Percentiles rank a stretch among this genome's conserved stretches.
phyloP scores from a whole-genome alignment of 2,329 filamentous ascomycete species.

The Xylaria digitata region DNA sequence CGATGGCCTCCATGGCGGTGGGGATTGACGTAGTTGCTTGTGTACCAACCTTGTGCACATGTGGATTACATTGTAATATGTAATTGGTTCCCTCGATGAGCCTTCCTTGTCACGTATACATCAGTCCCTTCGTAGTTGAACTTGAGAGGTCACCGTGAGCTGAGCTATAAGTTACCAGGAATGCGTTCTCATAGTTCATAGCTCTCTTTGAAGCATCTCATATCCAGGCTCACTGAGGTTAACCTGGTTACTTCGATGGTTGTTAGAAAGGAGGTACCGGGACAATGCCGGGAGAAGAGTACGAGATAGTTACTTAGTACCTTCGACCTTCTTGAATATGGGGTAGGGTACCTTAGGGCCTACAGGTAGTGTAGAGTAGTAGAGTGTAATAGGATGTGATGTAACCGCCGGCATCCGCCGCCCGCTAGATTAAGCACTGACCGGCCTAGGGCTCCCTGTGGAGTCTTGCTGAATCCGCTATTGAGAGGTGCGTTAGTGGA shows the following conservation, averaged over 20 bases:
- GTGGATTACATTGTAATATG: conserved; percentile 22
- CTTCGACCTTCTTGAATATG: no score
- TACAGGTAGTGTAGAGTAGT: neutral
- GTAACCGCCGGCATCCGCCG: conserved; percentile 20
- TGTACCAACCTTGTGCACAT: conserved; percentile 22
- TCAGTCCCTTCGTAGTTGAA: neutral
- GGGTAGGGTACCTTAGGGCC: neutral
- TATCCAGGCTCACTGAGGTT: no score
- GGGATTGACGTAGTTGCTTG: conserved; percentile 15
- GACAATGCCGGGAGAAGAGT: no score
- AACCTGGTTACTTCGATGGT: no score
- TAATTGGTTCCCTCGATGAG: conserved; percentile 25
- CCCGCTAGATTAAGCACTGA: no score
- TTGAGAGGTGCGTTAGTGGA: conserved; percentile 37
- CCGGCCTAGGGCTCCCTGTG: conserved; percentile 29
- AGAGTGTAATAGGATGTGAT: neutral
- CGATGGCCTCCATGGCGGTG: conserved; percentile 8
- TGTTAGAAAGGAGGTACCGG: no score
- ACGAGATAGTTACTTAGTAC: no score
- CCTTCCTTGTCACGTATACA: neutral
- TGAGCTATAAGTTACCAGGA: no score
- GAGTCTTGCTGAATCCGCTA: conserved; percentile 40
- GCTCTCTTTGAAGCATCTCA: no score
- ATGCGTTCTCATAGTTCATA: no score
- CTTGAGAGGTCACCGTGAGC: no score